Percentiles rank a stretch among this genome's conserved stretches.
These are phyloP conservation scores for Trifolium fragiferum DNA, from an alignment of 306 rosid species.

Conservation along the genomic window DNA sequence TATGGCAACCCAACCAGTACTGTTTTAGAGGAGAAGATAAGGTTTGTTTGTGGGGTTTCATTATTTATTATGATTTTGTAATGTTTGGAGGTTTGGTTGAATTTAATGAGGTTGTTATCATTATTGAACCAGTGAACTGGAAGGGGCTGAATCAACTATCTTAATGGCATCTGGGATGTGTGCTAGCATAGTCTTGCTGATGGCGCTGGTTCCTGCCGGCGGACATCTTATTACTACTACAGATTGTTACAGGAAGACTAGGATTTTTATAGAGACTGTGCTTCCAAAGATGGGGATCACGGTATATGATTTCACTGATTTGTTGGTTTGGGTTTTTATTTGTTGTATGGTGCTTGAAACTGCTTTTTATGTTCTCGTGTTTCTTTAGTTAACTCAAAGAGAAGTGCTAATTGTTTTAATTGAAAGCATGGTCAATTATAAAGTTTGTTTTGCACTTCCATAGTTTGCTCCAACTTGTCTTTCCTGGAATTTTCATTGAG, in stretches of 20 bases:
- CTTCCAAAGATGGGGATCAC: constrained; percentile 94
- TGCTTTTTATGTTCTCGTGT: background rate
- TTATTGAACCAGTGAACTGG: constrained; percentile 70
- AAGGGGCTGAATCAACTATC: constrained; percentile 96
- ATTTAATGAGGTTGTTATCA: constrained; percentile 36
- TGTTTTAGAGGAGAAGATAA: constrained; percentile 90
- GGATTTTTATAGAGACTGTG: constrained; percentile 82
- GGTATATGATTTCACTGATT: constrained; percentile 50
- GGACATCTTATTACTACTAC: constrained; percentile 97
- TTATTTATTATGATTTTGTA: background rate
- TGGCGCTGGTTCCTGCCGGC: constrained; percentile 97
- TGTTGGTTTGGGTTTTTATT: background rate
- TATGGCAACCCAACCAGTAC: constrained; percentile 95
- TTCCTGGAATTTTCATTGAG: background rate
- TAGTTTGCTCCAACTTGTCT: background rate
- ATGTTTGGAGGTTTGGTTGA: constrained; percentile 24
- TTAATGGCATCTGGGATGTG: constrained; percentile 94
- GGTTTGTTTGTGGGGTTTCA: constrained; percentile 53
- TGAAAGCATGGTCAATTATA: background rate
- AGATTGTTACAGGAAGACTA: constrained; percentile 94
- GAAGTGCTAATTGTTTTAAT: constrained; percentile 7
- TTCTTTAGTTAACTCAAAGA: constrained; percentile 10
- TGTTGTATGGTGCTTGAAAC: background rate
- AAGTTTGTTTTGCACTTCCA: background rate
- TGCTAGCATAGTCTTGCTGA: constrained; percentile 76